Evolutionary conservation across 2,329 filamentous ascomycete species (phyloP).

Genomic region (Alternaria sp.): DNA sequence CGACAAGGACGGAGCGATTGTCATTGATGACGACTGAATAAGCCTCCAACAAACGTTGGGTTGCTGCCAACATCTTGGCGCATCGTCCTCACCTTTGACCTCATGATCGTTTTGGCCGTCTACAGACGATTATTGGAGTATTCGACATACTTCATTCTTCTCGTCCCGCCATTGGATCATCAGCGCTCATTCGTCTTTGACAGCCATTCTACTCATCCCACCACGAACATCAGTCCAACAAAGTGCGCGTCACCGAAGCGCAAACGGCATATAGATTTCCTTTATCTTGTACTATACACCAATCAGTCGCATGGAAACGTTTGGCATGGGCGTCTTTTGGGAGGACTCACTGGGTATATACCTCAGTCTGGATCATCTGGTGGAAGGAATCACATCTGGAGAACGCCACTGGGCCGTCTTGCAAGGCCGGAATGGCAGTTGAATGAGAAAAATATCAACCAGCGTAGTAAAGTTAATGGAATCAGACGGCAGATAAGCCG

Average conservation of each 20-base stretch:
- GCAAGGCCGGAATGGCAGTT: slow-evolving; percentile 2
- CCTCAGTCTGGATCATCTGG: slow-evolving; percentile 9
- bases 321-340: slow-evolving; percentile 15
- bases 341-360: slow-evolving; percentile 14
- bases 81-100: neutral
- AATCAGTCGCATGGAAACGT: slow-evolving; percentile 11
- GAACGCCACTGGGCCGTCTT: neutral
- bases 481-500: slow-evolving; percentile 69
- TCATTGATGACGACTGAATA: slow-evolving; percentile 43
- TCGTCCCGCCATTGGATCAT: neutral
- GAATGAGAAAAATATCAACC: neutral
- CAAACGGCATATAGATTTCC: slow-evolving; percentile 9
- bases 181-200: neutral
- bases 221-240: neutral
- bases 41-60: neutral
- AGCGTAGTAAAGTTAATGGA: neutral
- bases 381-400: neutral
- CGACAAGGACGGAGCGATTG: slow-evolving; percentile 46
- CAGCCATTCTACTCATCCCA: neutral
- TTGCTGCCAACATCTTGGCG: neutral
- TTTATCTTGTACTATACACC: slow-evolving; percentile 17
- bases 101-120: neutral
- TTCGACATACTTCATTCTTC: neutral
- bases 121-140: neutral
- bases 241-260: neutral